Conservation (phyloP, 2,329 filamentous ascomycete species). For the Claviceps sp. region DNA sequence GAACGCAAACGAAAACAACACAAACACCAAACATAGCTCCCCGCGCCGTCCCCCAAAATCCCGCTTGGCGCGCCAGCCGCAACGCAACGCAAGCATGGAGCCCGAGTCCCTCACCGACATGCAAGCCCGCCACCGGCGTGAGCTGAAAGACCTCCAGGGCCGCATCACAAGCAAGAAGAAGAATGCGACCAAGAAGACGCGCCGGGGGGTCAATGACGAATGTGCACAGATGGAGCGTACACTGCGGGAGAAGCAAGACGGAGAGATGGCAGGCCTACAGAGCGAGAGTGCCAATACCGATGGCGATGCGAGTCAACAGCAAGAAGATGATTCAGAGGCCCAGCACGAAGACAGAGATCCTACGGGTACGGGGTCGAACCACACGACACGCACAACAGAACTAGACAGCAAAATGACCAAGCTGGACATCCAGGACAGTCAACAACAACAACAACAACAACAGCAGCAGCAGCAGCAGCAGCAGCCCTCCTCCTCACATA, state of each 20-base stretch:
- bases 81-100: neutral
- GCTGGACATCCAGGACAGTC: neutral
- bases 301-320: neutral
- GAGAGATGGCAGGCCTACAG: constrained; percentile 36
- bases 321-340: neutral
- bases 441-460: neutral
- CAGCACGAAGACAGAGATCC: neutral
- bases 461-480: neutral
- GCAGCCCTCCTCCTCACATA: no score
- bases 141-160: constrained; percentile 73
- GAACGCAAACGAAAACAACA: neutral
- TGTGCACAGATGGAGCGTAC: constrained; percentile 57
- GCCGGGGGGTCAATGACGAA: constrained; percentile 62
- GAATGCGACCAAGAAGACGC: constrained; percentile 78
- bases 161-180: constrained; percentile 94
- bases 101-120: constrained; percentile 57
- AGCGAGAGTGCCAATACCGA: neutral
- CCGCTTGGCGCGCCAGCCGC: no score
- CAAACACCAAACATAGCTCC: no score
- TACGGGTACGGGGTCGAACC: neutral
- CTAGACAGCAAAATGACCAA: constrained; percentile 2
- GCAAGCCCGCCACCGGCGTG: constrained; percentile 70
- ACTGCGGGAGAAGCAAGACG: constrained; percentile 52
- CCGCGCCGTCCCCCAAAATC: no score
- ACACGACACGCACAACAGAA: neutral